Base-by-base conservation (phyloP, 2,329 filamentous ascomycete species). In the Aspergillus transmontanensis region DNA sequence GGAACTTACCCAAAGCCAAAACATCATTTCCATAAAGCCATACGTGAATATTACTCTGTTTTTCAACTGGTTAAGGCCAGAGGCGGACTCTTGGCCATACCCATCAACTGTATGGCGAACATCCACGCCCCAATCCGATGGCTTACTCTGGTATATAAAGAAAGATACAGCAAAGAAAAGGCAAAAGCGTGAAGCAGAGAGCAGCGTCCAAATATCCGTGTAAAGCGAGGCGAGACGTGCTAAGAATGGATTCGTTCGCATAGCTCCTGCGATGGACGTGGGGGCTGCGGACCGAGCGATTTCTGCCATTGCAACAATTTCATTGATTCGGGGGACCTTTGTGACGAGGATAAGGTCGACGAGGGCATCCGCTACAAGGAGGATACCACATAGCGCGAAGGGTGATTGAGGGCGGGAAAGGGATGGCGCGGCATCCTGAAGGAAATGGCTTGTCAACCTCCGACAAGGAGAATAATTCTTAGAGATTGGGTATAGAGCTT, bases 41-140 rank as follows among this genome's bases (percentile, higher is more conserved):
- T 93, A 95, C 0, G 90, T 89, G 75, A 97, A 96, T 46, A 96
- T 87, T 46, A 96, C 82, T 57, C 92, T 87, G 75, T 96, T 96
- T 81, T 94, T 93, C 71, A 97, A 78, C 28, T 86, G 85, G 66
- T 93, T 89, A 57, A 87, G 83, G 75, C 84, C 72, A 23, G 66
- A 63, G 26, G 66, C 32, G 41, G 58, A 14, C 36, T 62, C 39
- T 26, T 48, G 36, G 43, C 39, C 61, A 58, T 69, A 71, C 39
- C 63, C 66, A 11, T 69, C 70, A n/a, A 60, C 66, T 23, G 61
- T n/a, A 19, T 65, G 48, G 1, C 60, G 50, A 26, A 61, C 64
- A 54, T 57, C 59, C 57, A 69, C 56, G 4, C 68, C 69, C 71
- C 72, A 75, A 51, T 65, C 66, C 23, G 63, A 67, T 3, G 73